Evolutionary conservation across 148 eudicot genomes (phyloP).

Genomic region (Nepenthes mirabilis): DNA sequence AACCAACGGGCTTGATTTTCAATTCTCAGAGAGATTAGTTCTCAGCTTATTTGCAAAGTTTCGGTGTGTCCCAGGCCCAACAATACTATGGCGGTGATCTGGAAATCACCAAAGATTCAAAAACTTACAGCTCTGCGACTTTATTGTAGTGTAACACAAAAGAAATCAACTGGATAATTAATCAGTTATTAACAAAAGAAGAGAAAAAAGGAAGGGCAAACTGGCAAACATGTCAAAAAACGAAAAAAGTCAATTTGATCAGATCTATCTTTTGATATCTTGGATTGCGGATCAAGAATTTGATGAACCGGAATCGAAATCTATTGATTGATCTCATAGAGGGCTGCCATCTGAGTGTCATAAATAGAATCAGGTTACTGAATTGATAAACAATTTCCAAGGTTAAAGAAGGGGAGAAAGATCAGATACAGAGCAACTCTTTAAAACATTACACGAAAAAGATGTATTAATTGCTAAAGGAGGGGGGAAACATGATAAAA

Average conservation of each 20-base stretch:
- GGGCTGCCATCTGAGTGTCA: conserved; percentile 32
- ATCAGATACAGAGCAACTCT: conserved; percentile 2
- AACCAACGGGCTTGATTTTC: too few species aligned
- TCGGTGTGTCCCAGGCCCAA: too few species aligned
- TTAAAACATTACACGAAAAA: too few species aligned
- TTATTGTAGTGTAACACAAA: too few species aligned
- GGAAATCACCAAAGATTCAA: too few species aligned
- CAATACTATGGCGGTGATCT: too few species aligned
- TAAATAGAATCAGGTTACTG: conserved; percentile 23
- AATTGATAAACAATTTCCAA: conserved; percentile 10
- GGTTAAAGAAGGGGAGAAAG: conserved; percentile 13
- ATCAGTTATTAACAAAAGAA: background rate
- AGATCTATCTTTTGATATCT: conserved; percentile 35
- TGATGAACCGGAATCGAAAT: conserved; percentile 34
- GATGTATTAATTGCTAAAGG: too few species aligned
- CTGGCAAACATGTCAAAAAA: conserved; percentile 47
- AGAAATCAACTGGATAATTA: too few species aligned
- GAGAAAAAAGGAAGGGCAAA: conserved; percentile 13
- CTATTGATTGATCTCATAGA: conserved; percentile 41
- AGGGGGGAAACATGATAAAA: too few species aligned
- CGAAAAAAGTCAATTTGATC: conserved; percentile 42
- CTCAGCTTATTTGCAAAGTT: too few species aligned
- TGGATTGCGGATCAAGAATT: conserved; percentile 26
- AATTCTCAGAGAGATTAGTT: too few species aligned
- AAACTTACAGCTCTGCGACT: too few species aligned